Evolutionary conservation across 1,139 yeast species (phyloP).

Genomic region (Zygoascus sp.): DNA sequence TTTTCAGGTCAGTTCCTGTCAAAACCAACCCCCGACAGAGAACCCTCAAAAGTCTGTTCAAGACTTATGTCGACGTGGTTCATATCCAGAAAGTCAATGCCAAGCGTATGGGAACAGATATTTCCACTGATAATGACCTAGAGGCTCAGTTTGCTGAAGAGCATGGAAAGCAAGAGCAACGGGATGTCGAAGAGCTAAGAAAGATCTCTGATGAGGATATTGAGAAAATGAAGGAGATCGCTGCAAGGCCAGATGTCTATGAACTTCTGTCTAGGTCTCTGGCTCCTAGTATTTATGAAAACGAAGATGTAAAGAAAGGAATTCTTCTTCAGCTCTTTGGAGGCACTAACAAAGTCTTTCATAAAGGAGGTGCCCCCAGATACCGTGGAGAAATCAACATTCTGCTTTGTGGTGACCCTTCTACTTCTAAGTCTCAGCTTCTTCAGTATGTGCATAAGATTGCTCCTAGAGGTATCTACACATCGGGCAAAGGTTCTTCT

Average conservation of each 20-base stretch:
- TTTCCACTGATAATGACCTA: slow-evolving; percentile 48
- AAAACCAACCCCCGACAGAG: slow-evolving; percentile 83
- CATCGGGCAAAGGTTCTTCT: slow-evolving; percentile 98
- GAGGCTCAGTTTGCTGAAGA: slow-evolving; percentile 27
- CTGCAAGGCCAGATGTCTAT: slow-evolving; percentile 73
- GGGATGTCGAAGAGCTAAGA: slow-evolving; percentile 71
- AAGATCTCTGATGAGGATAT: slow-evolving; percentile 66
- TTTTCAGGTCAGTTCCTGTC: slow-evolving; percentile 88
- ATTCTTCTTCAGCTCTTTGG: slow-evolving; percentile 88
- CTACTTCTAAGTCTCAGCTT: slow-evolving; percentile 92
- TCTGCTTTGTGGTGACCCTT: slow-evolving; percentile 94
- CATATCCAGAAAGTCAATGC: slow-evolving; percentile 85
- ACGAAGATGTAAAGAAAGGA: slow-evolving; percentile 96
- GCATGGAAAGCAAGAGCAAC: slow-evolving; percentile 19
- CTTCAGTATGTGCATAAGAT: slow-evolving; percentile 93
- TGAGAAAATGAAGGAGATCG: slow-evolving; percentile 53
- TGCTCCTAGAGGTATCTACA: slow-evolving; percentile 96
- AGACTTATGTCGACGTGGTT: slow-evolving; percentile 91
- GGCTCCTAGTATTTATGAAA: slow-evolving; percentile 93
- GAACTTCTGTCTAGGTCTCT: slow-evolving; percentile 85
- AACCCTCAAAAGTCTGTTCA: slow-evolving; percentile 75
- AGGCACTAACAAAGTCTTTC: slow-evolving; percentile 85
- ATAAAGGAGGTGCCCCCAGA: slow-evolving; percentile 75
- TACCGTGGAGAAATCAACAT: slow-evolving; percentile 95
- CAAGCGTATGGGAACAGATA: slow-evolving; percentile 76